These are phyloP conservation scores for Cutaneotrichosporon dermatis DNA, from an alignment of 1,284 basidiomycete genomes.

Conservation along the genomic window DNA sequence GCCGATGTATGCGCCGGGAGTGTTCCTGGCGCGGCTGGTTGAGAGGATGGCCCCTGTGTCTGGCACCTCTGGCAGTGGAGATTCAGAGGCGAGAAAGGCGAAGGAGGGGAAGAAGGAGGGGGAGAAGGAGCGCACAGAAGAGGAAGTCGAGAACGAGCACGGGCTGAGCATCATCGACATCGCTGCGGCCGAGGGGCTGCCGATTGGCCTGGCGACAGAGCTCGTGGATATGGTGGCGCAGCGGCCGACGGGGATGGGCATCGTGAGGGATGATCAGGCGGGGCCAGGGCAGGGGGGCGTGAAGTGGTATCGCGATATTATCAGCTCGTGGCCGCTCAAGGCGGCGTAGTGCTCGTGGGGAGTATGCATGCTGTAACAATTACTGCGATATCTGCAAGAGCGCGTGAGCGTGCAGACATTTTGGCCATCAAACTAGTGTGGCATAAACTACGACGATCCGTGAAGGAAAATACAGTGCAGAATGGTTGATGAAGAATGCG, in stretches of 20 bases:
- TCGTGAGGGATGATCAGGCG: slow-evolving; percentile 69
- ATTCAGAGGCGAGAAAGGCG: no score
- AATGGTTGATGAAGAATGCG: no score
- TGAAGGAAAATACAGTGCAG: no score
- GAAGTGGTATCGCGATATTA: slow-evolving; percentile 65
- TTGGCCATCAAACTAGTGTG: no score
- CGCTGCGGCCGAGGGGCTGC: slow-evolving; percentile 62
- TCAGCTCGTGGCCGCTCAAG: slow-evolving; percentile 51
- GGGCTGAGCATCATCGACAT: slow-evolving; percentile 55
- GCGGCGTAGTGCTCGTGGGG: not conserved
- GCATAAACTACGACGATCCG: no score
- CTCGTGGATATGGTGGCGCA: slow-evolving; percentile 57
- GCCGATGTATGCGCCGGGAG: slow-evolving; percentile 62
- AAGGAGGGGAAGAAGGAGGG: slow-evolving; percentile 14
- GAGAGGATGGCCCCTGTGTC: slow-evolving; percentile 52
- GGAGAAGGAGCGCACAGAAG: slow-evolving; percentile 47
- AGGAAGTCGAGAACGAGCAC: slow-evolving; percentile 28
- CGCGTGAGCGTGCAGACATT: no score
- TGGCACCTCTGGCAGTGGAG: not conserved
- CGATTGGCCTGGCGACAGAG: slow-evolving; percentile 66
- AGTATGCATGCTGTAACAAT: not conserved
- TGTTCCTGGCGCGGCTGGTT: slow-evolving; percentile 64
- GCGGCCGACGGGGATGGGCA: slow-evolving; percentile 15
- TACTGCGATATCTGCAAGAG: no score
- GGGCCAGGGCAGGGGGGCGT: slow-evolving; percentile 55